Evolutionary conservation across 2,329 filamentous ascomycete genomes (phyloP), one percentile per base, ranked within the genome.

Genomic region (Pestalotiopsis fici): DNA sequence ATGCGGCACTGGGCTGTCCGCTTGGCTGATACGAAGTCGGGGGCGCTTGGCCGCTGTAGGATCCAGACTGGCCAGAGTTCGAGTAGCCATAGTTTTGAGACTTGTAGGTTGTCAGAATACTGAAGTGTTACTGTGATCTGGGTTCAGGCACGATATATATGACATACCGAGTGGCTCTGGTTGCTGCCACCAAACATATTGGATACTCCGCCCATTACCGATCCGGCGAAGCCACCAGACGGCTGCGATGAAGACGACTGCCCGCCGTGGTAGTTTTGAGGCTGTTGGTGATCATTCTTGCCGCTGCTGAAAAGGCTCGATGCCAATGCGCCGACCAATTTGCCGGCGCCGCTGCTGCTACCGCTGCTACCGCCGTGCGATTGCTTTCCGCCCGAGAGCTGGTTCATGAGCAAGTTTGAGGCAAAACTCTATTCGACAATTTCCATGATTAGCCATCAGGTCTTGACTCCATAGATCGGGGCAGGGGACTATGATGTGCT

Each of bases 1-100:
- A 77, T 57, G 78, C 66, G 43, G 73, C 65, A 37, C 75, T 71
- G 59, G 77, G 69, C 60, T 70, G 67, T 65, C 64, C 72, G 63
- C 76, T 72, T 31, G 83, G 79, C 72, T 90, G 86, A 75, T 91
- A 91, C 6, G 87, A 85, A 15, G 85, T 78, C n/a, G 88, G 86
- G 13, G 91, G 91, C 50, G 90, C 88, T 66, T 87, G 83, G 66
- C 89, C 90, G 68, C 82, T 85, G 76, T 92, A 93, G 47, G 83
- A 83, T 57, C 86, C 85, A 69, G 84, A 77, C 56, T 85, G 81
- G 56, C 84, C 85, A 3, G 83, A 77, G 72, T 86, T 86, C 25
- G 87, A 88, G 77, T 91, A 91, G 37, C 89, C 90, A 75, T 87
- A 93, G 74, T 85, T 87, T 70, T 88, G 84, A 68, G 81, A 81